These are phyloP conservation scores for Musa balbisiana DNA, from an alignment of 202 grass and related monocot genomes.

Conservation along the genomic window DNA sequence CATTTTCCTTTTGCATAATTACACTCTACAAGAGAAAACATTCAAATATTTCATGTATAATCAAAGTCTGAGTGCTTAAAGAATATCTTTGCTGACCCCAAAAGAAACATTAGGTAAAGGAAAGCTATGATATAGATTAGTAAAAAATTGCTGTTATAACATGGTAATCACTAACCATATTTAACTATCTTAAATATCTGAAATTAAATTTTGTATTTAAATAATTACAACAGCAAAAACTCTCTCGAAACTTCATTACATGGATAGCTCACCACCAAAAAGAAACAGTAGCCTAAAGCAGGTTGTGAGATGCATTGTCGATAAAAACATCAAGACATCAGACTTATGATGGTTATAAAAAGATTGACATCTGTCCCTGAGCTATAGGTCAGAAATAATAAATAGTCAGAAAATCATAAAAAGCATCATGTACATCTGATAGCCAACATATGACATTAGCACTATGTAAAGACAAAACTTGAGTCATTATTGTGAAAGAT, in stretches of 20 bases:
- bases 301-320: not conserved
- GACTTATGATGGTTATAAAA: not conserved
- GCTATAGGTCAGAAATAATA: not conserved
- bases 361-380: not conserved
- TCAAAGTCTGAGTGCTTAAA: not conserved
- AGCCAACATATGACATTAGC: not conserved
- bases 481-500: not conserved
- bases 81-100: not conserved
- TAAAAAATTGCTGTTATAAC: not conserved
- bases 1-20: conserved; percentile 17
- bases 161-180: not conserved
- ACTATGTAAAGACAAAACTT: not conserved
- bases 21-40: conserved; percentile 2
- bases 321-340: not conserved
- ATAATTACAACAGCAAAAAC: not conserved
- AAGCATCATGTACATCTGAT: not conserved
- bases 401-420: not conserved
- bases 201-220: not conserved
- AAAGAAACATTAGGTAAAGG: not conserved
- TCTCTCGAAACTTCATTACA: not conserved
- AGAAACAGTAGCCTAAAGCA: not conserved
- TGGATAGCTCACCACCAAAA: not conserved
- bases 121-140: not conserved
- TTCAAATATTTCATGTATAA: not conserved
- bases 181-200: not conserved